These are phyloP conservation scores for Carallia brachiata DNA, from an alignment of 345 rosid genomes.

Conservation along the genomic window DNA sequence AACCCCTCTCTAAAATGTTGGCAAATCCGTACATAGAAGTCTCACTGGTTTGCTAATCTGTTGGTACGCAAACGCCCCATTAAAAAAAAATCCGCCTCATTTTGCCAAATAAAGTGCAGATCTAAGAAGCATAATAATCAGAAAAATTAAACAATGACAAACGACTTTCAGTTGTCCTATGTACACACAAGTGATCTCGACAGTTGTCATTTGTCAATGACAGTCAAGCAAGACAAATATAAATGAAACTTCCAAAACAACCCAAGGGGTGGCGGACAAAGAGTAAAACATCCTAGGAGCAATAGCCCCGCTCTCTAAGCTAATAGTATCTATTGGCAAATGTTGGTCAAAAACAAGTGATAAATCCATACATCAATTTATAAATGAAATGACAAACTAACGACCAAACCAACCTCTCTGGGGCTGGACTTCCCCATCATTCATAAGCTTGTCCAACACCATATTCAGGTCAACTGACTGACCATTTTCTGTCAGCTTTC, in stretches of 20 bases:
- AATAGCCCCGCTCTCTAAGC: conserved; percentile 13
- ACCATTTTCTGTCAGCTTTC: conserved; percentile 77
- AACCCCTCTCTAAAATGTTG: no score
- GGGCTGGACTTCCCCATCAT: conserved; percentile 65
- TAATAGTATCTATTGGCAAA: conserved; percentile 9
- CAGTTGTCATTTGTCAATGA: background rate
- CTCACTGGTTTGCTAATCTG: no score
- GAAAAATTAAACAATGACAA: background rate
- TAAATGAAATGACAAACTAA: conserved; percentile 25
- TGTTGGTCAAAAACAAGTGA: conserved; percentile 9
- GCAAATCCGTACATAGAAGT: no score
- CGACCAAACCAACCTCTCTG: conserved; percentile 79
- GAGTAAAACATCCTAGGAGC: background rate
- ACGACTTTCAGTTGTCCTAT: conserved; percentile 8
- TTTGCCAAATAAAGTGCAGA: background rate
- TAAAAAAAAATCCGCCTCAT: no score
- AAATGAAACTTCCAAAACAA: conserved; percentile 10
- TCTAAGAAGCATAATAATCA: background rate
- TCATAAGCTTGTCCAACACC: conserved; percentile 94
- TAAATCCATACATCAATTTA: conserved; percentile 25
- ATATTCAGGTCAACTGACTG: conserved; percentile 83
- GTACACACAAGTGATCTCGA: conserved; percentile 18
- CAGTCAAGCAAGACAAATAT: conserved; percentile 12
- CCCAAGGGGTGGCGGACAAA: background rate
- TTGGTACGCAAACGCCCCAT: no score